phyloP scores from a whole-genome alignment of 768 basidiomycete genomes.

The Hygrocybe coccinea region DNA sequence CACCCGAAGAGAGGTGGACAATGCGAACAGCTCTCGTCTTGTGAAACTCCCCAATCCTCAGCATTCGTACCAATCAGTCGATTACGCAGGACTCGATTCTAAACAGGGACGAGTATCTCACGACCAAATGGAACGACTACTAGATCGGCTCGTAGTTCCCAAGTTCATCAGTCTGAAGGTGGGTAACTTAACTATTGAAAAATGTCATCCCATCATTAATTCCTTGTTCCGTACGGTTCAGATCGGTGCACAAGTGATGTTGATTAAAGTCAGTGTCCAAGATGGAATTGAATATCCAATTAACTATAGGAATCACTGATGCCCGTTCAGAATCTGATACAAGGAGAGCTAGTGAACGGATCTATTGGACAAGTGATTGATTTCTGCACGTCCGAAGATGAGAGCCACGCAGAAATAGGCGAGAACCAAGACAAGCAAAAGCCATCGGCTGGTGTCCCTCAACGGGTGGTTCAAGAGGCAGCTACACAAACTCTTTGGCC shows the following conservation, averaged over 20 bases:
- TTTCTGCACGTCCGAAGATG: slow-evolving; percentile 44
- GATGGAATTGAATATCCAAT: background rate
- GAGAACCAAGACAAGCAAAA: slow-evolving; percentile 24
- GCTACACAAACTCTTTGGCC: slow-evolving; percentile 43
- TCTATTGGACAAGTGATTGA: slow-evolving; percentile 53
- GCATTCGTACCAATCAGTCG: slow-evolving; percentile 40
- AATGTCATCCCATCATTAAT: background rate
- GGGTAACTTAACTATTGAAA: background rate
- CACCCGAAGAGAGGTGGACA: slow-evolving; percentile 64
- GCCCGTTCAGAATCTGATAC: slow-evolving; percentile 52
- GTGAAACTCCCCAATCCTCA: slow-evolving; percentile 35
- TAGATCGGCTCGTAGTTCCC: slow-evolving; percentile 61
- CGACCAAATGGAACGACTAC: slow-evolving; percentile 39
- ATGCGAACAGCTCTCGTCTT: slow-evolving; percentile 55
- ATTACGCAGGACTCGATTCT: slow-evolving; percentile 44
- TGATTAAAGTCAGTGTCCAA: slow-evolving; percentile 56
- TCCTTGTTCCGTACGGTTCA: slow-evolving; percentile 20
- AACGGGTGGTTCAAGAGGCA: too few relatives aligned
- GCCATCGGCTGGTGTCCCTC: too few relatives aligned
- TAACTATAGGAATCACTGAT: background rate
- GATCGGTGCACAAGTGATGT: slow-evolving; percentile 84
- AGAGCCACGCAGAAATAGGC: slow-evolving; percentile 30
- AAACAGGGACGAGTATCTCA: slow-evolving; percentile 32
- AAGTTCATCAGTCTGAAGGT: slow-evolving; percentile 47
- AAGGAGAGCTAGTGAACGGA: slow-evolving; percentile 68